phyloP scores from a whole-genome alignment of 306 rosid species.

The Ammopiptanthus mongolicus region DNA sequence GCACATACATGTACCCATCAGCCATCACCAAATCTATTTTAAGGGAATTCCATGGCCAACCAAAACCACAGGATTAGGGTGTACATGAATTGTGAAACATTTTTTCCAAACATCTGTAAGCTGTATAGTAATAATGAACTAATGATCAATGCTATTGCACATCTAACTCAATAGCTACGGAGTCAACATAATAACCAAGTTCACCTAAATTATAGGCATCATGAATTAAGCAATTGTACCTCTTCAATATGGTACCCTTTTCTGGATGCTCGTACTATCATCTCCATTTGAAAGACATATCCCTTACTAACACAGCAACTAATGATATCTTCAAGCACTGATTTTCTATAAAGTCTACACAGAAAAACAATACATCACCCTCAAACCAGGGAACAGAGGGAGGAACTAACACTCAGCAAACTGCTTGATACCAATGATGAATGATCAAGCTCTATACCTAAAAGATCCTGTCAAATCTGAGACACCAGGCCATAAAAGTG shows the following conservation, averaged over 20 bases:
- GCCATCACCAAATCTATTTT: neutral
- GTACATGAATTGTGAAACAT: conserved; percentile 5
- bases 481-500: conserved; percentile 94
- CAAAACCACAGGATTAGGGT: neutral
- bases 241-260: conserved; percentile 87
- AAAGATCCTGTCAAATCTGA: conserved; percentile 98
- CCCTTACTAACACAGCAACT: conserved; percentile 92
- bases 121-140: neutral
- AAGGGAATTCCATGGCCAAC: neutral
- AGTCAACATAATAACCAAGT: conserved; percentile 7
- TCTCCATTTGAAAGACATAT: conserved; percentile 98
- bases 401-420: conserved; percentile 17
- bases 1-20: neutral
- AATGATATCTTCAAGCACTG: conserved; percentile 89
- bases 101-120: neutral
- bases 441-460: conserved; percentile 43
- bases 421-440: conserved; percentile 12
- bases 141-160: neutral
- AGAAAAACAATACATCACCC: conserved; percentile 17
- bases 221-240: conserved; percentile 37
- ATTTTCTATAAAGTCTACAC: conserved; percentile 78
- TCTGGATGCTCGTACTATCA: conserved; percentile 95
- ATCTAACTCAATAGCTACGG: neutral
- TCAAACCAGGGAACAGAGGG: conserved; percentile 9
- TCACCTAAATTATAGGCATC: conserved; percentile 12